Evolutionary conservation across 192 early-diverging fungal genomes (phyloP).

Genomic region (Coemansia guatemalensis): DNA sequence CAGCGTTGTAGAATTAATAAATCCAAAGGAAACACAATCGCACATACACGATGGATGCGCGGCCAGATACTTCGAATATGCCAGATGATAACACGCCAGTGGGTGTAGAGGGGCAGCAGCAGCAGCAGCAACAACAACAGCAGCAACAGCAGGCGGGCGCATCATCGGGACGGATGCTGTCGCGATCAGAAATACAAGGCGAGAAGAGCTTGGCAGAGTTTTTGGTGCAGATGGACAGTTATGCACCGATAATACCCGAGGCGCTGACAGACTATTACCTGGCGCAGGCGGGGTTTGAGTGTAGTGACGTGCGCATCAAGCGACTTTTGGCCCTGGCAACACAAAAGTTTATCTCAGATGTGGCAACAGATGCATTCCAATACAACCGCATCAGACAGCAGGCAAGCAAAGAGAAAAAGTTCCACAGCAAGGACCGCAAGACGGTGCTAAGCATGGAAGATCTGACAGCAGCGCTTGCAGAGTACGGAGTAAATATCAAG

Average conservation of each 20-base stretch:
- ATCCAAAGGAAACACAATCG: no score
- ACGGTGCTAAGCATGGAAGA: slow-evolving; percentile 94
- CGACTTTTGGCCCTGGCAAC: slow-evolving; percentile 71
- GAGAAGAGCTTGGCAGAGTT: slow-evolving; percentile 83
- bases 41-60: no score
- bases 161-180: slow-evolving; percentile 24
- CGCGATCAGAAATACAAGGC: slow-evolving; percentile 54
- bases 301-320: slow-evolving; percentile 67
- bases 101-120: neutral
- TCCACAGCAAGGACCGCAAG: slow-evolving; percentile 66
- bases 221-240: slow-evolving; percentile 72
- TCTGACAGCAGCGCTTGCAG: slow-evolving; percentile 79
- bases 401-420: slow-evolving; percentile 53
- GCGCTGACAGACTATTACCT: slow-evolving; percentile 92
- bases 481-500: slow-evolving; percentile 93
- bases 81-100: no score
- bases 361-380: slow-evolving; percentile 73
- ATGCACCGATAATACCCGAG: slow-evolving; percentile 81
- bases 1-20: no score
- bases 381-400: slow-evolving; percentile 67
- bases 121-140: neutral
- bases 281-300: slow-evolving; percentile 66
- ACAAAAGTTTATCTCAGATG: slow-evolving; percentile 75
- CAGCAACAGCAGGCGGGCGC: slow-evolving; percentile 12
- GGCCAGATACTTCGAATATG: no score